Percentiles rank a stretch among this genome's conserved stretches.
Evolutionary conservation across 2,329 filamentous ascomycete species (phyloP).

Genomic region (Dothiorella sarmentorum): DNA sequence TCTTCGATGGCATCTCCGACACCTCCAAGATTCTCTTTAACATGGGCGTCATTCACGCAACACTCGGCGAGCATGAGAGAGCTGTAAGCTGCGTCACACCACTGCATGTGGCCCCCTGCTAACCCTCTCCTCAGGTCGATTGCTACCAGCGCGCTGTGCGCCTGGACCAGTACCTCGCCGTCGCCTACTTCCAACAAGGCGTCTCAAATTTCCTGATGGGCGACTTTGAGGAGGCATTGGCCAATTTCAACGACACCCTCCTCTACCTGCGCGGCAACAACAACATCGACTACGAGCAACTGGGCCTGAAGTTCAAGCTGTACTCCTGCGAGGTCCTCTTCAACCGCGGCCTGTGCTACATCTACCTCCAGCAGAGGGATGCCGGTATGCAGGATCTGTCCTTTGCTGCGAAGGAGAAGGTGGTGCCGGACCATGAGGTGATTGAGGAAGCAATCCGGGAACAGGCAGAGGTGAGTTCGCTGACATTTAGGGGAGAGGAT

Average conservation of each 20-base stretch:
- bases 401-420: conserved; percentile 92
- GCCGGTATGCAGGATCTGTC: conserved; percentile 85
- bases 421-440: conserved; percentile 92
- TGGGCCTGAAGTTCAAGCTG: conserved; percentile 91
- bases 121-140: conserved; percentile 64
- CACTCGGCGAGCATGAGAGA: conserved; percentile 90
- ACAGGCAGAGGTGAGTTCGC: conserved; percentile 70
- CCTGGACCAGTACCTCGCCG: conserved; percentile 91
- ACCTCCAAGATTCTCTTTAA: conserved; percentile 99
- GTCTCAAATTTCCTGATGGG: conserved; percentile 97
- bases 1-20: conserved; percentile 84
- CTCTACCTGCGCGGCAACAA: conserved; percentile 93
- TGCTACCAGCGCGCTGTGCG: conserved; percentile 89
- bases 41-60: conserved; percentile 95
- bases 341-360: conserved; percentile 95
- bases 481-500: background rate
- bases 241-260: conserved; percentile 98
- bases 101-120: conserved; percentile 20
- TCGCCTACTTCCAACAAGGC: conserved; percentile 97
- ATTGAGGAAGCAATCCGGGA: conserved; percentile 96
- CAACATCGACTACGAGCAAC: conserved; percentile 95
- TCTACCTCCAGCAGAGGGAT: conserved; percentile 89
- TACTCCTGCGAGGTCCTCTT: conserved; percentile 98
- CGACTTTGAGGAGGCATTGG: conserved; percentile 94
- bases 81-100: conserved; percentile 60